phyloP scores from a whole-genome alignment of 106 monocot genomes.

The Allium fistulosum region DNA sequence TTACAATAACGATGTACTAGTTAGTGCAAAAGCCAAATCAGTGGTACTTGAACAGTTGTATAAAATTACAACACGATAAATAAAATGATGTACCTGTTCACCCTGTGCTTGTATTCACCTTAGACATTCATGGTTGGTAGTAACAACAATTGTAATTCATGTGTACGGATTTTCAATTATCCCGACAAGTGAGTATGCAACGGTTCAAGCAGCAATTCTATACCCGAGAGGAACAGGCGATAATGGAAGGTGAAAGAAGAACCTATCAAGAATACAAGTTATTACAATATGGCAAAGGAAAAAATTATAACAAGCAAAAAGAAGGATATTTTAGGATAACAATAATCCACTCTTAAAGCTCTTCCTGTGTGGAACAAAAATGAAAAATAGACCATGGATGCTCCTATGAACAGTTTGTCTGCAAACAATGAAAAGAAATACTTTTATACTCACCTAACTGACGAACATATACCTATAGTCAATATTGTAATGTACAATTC shows the following conservation, averaged over 20 bases:
- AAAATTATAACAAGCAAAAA: neutral
- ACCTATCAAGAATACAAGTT: constrained; percentile 43
- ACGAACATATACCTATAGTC: neutral
- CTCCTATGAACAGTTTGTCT: constrained; percentile 91
- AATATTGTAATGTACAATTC: too few relatives aligned
- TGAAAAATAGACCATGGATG: constrained; percentile 92
- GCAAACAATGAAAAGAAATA: constrained; percentile 7
- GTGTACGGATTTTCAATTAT: too few relatives aligned
- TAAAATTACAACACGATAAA: too few relatives aligned
- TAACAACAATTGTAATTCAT: too few relatives aligned
- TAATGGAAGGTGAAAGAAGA: constrained; percentile 94
- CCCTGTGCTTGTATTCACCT: too few relatives aligned
- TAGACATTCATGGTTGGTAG: too few relatives aligned
- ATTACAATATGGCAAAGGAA: constrained; percentile 1
- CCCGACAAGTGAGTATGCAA: too few relatives aligned
- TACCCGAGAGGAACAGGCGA: constrained; percentile 95
- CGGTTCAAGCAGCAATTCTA: too few relatives aligned
- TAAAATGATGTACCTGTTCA: too few relatives aligned
- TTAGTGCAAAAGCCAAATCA: too few relatives aligned
- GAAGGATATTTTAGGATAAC: neutral
- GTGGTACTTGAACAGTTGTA: too few relatives aligned
- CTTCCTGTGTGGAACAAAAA: constrained; percentile 93
- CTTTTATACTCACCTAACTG: neutral
- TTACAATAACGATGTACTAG: too few relatives aligned
- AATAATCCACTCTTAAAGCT: constrained; percentile 71